phyloP scores from a whole-genome alignment of 2,329 filamentous ascomycete species.

The Alternaria brassicicola region DNA sequence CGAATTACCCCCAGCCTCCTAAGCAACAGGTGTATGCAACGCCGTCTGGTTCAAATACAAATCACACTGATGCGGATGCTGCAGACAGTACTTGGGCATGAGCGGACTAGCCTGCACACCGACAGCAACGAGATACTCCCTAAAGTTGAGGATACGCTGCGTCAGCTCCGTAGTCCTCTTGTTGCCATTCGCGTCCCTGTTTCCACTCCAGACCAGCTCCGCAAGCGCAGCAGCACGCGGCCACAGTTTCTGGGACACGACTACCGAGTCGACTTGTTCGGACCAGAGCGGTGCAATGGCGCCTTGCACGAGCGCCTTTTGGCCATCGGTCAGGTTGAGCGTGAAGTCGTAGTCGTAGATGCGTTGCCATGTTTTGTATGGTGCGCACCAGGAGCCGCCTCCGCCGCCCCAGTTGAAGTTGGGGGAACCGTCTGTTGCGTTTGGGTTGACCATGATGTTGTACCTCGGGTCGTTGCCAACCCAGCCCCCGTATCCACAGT shows the following conservation, averaged over 20 bases:
- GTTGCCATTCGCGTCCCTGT: conserved; percentile 55
- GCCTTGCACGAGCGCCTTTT: conserved; percentile 60
- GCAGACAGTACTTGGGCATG: conserved; percentile 64
- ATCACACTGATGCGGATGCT: conserved; percentile 65
- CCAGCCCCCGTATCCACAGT: conserved; percentile 62
- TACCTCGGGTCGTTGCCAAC: conserved; percentile 63
- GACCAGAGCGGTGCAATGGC: conserved; percentile 60
- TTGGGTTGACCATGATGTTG: conserved; percentile 60
- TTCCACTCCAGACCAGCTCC: conserved; percentile 63
- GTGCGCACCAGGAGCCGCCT: conserved; percentile 64
- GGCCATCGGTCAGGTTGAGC: conserved; percentile 52
- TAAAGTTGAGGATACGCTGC: conserved; percentile 64
- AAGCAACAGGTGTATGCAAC: background rate
- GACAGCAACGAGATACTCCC: conserved; percentile 64
- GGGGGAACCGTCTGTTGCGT: conserved; percentile 45
- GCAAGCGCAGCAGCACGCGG: conserved; percentile 63
- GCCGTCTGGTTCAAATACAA: conserved; percentile 58
- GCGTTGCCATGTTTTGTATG: conserved; percentile 66
- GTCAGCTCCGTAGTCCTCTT: conserved; percentile 62
- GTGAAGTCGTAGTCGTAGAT: conserved; percentile 66
- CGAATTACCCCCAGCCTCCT: background rate
- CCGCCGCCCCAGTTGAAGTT: conserved; percentile 62
- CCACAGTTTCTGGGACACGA: conserved; percentile 60
- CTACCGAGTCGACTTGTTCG: conserved; percentile 62
- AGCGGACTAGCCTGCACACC: conserved; percentile 58